Conservation (phyloP, 2,329 filamentous ascomycete genomes). For the Rhynchosporium agropyri region DNA sequence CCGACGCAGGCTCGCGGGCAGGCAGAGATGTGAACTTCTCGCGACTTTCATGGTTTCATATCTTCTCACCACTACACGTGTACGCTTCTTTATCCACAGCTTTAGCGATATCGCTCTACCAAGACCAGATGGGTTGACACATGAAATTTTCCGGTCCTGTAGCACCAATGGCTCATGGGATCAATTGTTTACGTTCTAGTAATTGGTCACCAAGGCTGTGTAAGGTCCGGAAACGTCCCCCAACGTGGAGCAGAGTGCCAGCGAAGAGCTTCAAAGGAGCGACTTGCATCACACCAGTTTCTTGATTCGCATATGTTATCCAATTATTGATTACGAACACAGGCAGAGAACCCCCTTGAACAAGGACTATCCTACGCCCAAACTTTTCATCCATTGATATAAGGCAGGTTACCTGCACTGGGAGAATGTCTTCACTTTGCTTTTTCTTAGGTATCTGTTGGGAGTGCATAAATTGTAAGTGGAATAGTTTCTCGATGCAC, state of each 20-base stretch:
- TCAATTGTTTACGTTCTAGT: constrained; percentile 3
- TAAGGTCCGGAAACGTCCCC: constrained; percentile 1
- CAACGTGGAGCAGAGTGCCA: constrained; percentile 14
- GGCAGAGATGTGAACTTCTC: constrained; percentile 13
- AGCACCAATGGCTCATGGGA: constrained; percentile 13
- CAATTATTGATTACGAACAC: constrained; percentile 21
- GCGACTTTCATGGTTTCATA: background rate
- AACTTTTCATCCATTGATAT: constrained; percentile 20
- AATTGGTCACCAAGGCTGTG: constrained; percentile 19
- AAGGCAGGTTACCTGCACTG: constrained; percentile 16
- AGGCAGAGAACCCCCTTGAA: constrained; percentile 19
- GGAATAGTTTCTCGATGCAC: background rate
- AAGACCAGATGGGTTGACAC: background rate
- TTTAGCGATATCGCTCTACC: constrained; percentile 2
- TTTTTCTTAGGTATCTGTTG: constrained; percentile 6
- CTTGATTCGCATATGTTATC: constrained; percentile 20
- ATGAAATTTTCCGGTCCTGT: background rate
- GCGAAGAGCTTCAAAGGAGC: constrained; percentile 19
- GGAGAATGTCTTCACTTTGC: constrained; percentile 13
- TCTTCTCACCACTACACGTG: background rate
- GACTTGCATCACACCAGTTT: constrained; percentile 22
- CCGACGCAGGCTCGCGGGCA: background rate
- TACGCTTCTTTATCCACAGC: background rate
- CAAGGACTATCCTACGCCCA: constrained; percentile 6
- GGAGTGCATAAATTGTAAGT: constrained; percentile 6